Conservation (phyloP, 2,329 filamentous ascomycete species). For the Penicillium sp. region DNA sequence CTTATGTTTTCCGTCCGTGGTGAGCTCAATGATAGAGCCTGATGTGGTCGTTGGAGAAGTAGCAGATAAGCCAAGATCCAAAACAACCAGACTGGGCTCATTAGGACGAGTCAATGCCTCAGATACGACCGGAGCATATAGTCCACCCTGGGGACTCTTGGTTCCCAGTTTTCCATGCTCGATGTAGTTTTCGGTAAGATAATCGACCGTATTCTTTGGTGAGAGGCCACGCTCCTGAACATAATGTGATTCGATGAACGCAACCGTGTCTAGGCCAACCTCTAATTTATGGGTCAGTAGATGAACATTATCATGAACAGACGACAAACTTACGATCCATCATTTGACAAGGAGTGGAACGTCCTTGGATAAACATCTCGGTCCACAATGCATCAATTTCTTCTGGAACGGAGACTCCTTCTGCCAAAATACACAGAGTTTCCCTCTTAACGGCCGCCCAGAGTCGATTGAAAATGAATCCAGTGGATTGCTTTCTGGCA, state of each 20-base stretch:
- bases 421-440: conserved; percentile 52
- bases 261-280: conserved; percentile 59
- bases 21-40: conserved; percentile 24
- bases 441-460: conserved; percentile 64
- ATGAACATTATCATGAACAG: background rate
- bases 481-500: conserved; percentile 54
- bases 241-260: conserved; percentile 59
- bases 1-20: conserved; percentile 8
- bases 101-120: background rate
- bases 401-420: conserved; percentile 54
- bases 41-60: conserved; percentile 12
- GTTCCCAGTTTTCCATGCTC: conserved; percentile 52
- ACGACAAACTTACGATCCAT: conserved; percentile 46
- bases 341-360: conserved; percentile 40
- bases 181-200: conserved; percentile 51
- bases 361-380: conserved; percentile 42
- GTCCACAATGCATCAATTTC: conserved; percentile 56
- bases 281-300: conserved; percentile 17
- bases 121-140: conserved; percentile 35
- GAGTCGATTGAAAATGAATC: conserved; percentile 60
- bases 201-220: conserved; percentile 48
- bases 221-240: conserved; percentile 53
- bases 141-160: conserved; percentile 49
- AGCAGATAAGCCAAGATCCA: conserved; percentile 30
- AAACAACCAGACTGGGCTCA: conserved; percentile 18